Percentiles rank a stretch among this genome's conserved stretches.
These are phyloP conservation scores for Calonectria ilicicola DNA, from an alignment of 2,329 filamentous ascomycete genomes.

Conservation along the genomic window DNA sequence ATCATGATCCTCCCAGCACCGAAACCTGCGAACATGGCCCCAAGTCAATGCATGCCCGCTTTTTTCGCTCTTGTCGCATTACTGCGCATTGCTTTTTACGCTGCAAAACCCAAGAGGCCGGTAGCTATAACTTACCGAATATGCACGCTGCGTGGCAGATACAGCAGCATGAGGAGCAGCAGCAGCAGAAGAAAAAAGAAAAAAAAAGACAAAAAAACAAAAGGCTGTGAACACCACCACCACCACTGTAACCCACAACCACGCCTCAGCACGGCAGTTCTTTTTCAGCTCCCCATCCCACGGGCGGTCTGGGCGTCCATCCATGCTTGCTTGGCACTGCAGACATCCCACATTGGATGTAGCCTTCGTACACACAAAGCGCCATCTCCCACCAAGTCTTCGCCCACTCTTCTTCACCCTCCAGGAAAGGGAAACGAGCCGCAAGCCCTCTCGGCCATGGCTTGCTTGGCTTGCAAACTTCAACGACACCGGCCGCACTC, in stretches of 20 bases:
- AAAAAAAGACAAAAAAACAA: background rate
- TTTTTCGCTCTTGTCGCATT: background rate
- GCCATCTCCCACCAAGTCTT: background rate
- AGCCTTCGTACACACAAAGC: background rate
- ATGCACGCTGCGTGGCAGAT: constrained; percentile 1
- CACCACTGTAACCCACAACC: background rate
- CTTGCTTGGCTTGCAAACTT: background rate
- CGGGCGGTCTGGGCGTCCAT: constrained; percentile 10
- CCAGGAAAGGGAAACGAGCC: background rate
- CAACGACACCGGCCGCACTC: background rate
- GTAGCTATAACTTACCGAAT: background rate
- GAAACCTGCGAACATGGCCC: constrained; percentile 4
- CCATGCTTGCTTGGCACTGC: constrained; percentile 9
- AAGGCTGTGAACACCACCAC: constrained; percentile 1
- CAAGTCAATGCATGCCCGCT: background rate
- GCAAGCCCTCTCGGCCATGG: background rate
- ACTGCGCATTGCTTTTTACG: background rate
- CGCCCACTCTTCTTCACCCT: background rate
- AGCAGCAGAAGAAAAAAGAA: no score
- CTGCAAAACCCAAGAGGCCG: background rate
- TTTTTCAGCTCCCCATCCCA: background rate
- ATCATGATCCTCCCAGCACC: background rate
- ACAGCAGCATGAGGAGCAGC: background rate
- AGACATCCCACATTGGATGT: constrained; percentile 5
- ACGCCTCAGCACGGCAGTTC: background rate